Base-by-base conservation (phyloP, 768 basidiomycete genomes). In the Collybiopsis luxurians region DNA sequence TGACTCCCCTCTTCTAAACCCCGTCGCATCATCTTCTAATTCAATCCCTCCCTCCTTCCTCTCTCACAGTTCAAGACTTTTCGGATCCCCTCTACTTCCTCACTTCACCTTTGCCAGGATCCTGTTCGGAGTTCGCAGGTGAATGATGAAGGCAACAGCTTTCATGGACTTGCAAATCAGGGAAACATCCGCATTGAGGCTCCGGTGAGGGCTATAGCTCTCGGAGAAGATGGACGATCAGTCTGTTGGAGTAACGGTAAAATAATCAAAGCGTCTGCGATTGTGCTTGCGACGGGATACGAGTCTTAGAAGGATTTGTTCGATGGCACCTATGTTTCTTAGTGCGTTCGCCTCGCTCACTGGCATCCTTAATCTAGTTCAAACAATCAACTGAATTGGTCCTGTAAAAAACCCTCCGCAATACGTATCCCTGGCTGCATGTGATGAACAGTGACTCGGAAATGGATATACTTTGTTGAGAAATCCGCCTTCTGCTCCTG, bases 231-330 rank as follows among this genome's bases (percentile, higher is more conserved):
- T 39, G 71, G 71, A 4, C 48, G 58, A 15, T 77, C 76, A 0
- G 59, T 87, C 12, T 24, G 73, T 0, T 64, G 87, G 21, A 71
- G 64, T 23, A 72, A 80, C 56, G 82, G 81, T 0, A 59, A 69
- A 46, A 58, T 60, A 0, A n/a, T 85, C 2, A 61, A 63, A 9
- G 80, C 82, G 0, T 69, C 79, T 27, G 76, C 72, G 26, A 65
- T 87, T 10, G 70, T 88, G 6, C 72, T 87, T 0, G 78, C 79
- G 1, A 86, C 86, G 3, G 86, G 86, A 1, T 87, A 79, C 62
- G 61, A 64, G 28, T 87, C 85, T 2, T 88, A 85, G 85, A 59
- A 62, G 0, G 59, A 60, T 17, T 63, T 78, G 3, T 72, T 78
- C 38, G 70, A 72, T 43, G 57, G 72, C 71, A n/a, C n/a, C n/a